These are phyloP conservation scores for Entamoeba moshkovskii DNA, from an alignment of 208 protist genomes.

Conservation along the genomic window DNA sequence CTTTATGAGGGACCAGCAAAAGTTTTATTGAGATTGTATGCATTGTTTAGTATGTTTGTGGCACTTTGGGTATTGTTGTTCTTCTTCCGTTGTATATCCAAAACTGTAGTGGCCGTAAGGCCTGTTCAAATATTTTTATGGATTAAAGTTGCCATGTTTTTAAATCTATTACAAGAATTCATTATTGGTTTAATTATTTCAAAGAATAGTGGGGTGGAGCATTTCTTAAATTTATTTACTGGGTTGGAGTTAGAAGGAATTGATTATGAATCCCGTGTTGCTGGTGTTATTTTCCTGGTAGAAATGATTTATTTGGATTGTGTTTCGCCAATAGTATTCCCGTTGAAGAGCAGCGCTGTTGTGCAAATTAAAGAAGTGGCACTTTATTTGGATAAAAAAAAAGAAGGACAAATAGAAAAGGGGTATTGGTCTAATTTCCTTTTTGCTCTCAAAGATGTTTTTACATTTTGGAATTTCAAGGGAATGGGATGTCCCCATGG, in stretches of 20 bases:
- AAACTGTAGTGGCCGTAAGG: not conserved
- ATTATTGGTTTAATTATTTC: not conserved
- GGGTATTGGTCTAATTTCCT: not conserved
- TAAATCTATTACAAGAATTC: not conserved
- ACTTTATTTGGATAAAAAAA: not conserved
- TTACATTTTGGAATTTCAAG: not conserved
- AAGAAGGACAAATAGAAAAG: not conserved
- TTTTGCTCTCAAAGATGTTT: not conserved
- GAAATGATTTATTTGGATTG: not conserved
- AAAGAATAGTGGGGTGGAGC: not conserved
- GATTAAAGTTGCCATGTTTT: not conserved
- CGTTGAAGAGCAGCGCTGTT: not conserved
- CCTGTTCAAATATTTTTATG: not conserved
- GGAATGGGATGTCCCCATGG: not conserved
- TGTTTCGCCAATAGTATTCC: not conserved
- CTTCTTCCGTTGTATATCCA: not conserved
- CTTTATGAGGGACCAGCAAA: not conserved
- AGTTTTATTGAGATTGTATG: not conserved
- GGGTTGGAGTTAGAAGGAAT: not conserved
- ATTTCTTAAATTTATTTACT: not conserved
- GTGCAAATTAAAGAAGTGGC: not conserved
- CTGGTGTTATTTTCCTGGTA: not conserved
- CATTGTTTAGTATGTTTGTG: not conserved
- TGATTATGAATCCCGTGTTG: not conserved
- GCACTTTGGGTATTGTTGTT: not conserved